Conservation (phyloP, 2,329 filamentous ascomycete genomes). For the Fusarium humuli region DNA sequence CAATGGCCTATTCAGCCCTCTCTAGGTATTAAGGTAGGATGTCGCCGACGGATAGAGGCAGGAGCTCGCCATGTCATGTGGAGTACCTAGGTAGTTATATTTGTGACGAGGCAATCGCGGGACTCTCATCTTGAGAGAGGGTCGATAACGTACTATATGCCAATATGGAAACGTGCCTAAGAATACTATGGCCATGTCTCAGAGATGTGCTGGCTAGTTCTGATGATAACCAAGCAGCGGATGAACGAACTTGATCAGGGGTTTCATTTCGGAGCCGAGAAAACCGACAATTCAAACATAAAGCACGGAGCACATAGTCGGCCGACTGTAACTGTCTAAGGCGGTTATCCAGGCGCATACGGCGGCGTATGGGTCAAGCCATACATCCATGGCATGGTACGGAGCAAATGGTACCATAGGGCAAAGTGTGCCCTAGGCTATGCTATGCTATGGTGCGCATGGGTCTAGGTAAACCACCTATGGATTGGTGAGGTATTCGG, state of each 20-base stretch:
- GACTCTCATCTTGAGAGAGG: neutral
- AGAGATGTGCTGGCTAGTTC: slow-evolving; percentile 13
- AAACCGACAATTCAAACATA: slow-evolving; percentile 25
- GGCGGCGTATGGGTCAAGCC: slow-evolving; percentile 25
- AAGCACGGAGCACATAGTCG: slow-evolving; percentile 36
- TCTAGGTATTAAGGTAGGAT: slow-evolving; percentile 20
- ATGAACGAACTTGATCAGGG: slow-evolving; percentile 3
- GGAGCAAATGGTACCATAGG: slow-evolving; percentile 28
- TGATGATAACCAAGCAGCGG: slow-evolving; percentile 5
- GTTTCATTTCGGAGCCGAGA: slow-evolving; percentile 41
- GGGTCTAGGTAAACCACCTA: neutral
- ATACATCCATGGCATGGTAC: slow-evolving; percentile 10
- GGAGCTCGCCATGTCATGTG: slow-evolving; percentile 3
- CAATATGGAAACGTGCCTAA: too few relatives aligned
- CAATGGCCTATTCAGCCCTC: slow-evolving; percentile 40
- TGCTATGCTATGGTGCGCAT: neutral
- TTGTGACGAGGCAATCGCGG: slow-evolving; percentile 9
- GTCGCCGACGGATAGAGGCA: slow-evolving; percentile 15
- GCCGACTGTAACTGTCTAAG: slow-evolving; percentile 35
- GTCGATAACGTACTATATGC: neutral
- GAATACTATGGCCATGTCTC: too few relatives aligned
- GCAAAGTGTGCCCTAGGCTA: slow-evolving; percentile 3
- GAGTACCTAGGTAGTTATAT: neutral
- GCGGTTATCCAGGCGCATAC: slow-evolving; percentile 27
- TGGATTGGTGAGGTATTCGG: slow-evolving; percentile 13